Percentiles rank a stretch among this genome's conserved stretches.
These are phyloP conservation scores for Oryza punctata DNA, from an alignment of 176 grass and related monocot species.

Conservation along the genomic window DNA sequence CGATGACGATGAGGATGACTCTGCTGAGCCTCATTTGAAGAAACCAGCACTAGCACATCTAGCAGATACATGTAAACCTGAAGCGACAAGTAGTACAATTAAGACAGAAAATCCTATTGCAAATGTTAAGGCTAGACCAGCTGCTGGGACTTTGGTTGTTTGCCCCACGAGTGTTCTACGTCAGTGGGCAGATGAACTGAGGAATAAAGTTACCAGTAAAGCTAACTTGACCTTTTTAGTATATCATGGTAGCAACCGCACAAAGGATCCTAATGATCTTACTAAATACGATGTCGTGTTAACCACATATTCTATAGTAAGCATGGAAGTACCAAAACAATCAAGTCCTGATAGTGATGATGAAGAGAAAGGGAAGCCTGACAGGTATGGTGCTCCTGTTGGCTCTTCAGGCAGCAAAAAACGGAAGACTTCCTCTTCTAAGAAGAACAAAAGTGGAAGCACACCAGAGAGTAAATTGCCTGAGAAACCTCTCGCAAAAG, in stretches of 20 bases:
- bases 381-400: constrained; percentile 52
- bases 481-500: constrained; percentile 90
- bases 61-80: constrained; percentile 26
- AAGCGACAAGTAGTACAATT: constrained; percentile 30
- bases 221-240: constrained; percentile 84
- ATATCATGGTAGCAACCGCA: constrained; percentile 95
- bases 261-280: constrained; percentile 82
- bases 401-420: constrained; percentile 63
- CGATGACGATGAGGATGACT: constrained; percentile 68
- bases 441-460: constrained; percentile 54
- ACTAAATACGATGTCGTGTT: constrained; percentile 97
- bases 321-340: constrained; percentile 98
- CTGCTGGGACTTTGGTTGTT: constrained; percentile 98
- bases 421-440: constrained; percentile 52
- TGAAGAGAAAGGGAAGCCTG: constrained; percentile 78
- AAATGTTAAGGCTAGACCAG: constrained; percentile 59
- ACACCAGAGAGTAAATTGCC: constrained; percentile 50
- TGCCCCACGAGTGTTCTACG: constrained; percentile 98
- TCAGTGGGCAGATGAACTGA: constrained; percentile 96
- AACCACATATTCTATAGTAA: constrained; percentile 98
- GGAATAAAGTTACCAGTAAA: constrained; percentile 77
- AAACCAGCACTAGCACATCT: constrained; percentile 33
- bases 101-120: constrained; percentile 51
- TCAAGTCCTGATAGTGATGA: constrained; percentile 82
- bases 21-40: constrained; percentile 42